These are phyloP conservation scores for Plasmopara viticola DNA, from an alignment of 352 stramenopile species.

Conservation along the genomic window DNA sequence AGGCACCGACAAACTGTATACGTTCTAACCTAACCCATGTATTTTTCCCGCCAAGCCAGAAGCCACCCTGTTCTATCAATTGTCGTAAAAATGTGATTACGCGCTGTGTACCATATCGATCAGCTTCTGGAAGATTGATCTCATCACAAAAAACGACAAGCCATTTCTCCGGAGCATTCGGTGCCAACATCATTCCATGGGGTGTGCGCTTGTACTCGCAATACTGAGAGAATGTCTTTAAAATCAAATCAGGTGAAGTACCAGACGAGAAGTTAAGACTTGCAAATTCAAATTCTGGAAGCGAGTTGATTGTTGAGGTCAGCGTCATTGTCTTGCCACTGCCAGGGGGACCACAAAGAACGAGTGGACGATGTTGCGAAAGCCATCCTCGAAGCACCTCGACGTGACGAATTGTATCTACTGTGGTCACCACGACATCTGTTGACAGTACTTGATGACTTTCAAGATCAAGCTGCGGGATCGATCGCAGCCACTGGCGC, in stretches of 20 bases:
- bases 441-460: slow-evolving; percentile 94
- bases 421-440: slow-evolving; percentile 99
- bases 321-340: slow-evolving; percentile 99
- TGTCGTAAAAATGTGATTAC: slow-evolving; percentile 99
- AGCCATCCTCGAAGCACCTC: slow-evolving; percentile 97
- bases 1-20: slow-evolving; percentile 97
- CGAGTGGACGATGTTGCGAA: slow-evolving; percentile 92
- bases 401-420: slow-evolving; percentile 98
- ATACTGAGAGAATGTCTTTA: slow-evolving; percentile 98
- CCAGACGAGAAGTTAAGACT: slow-evolving; percentile 99
- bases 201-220: slow-evolving; percentile 97
- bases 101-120: slow-evolving; percentile 98
- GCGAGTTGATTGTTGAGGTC: slow-evolving; percentile 94
- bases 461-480: slow-evolving; percentile 97
- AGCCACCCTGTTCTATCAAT: slow-evolving; percentile 95
- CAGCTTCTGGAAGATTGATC: slow-evolving; percentile 98
- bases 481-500: slow-evolving; percentile 92
- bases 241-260: slow-evolving; percentile 97
- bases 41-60: slow-evolving; percentile 84
- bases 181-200: slow-evolving; percentile 94
- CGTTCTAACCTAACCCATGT: slow-evolving; percentile 89
- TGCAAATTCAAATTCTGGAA: slow-evolving; percentile 97
- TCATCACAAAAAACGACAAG: slow-evolving; percentile 99
- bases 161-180: slow-evolving; percentile 93
- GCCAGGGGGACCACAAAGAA: slow-evolving; percentile 97